A percentile compares a stretch with the other conserved stretches of the same genome.
Conservation (phyloP, 163 green algal genomes). For the Scenedesmus sp. region DNA sequence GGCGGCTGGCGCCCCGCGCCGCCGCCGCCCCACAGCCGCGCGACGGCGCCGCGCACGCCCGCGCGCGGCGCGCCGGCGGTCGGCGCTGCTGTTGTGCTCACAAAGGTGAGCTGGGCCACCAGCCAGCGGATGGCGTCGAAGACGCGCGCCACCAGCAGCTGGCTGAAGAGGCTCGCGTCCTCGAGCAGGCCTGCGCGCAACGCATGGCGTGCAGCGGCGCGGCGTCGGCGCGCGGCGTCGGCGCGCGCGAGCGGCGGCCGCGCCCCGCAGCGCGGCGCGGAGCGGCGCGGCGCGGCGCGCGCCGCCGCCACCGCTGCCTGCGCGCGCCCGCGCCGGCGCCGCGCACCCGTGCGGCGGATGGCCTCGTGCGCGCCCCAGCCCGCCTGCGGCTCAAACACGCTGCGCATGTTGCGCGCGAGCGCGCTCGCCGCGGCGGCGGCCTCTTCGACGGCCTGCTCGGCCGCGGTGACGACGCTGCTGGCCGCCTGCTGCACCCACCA, state of each 20-base stretch:
- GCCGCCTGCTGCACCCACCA: not conserved
- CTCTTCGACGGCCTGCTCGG: slow-evolving; percentile 36
- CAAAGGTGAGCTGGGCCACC: slow-evolving; percentile 7
- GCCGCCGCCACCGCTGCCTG: not conserved
- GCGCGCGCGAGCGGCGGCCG: too few relatives aligned
- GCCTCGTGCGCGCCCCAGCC: slow-evolving; percentile 38
- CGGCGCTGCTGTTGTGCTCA: slow-evolving; percentile 1
- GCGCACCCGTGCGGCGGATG: slow-evolving; percentile 32
- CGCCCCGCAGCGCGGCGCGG: too few relatives aligned
- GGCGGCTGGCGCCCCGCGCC: not conserved
- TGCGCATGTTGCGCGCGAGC: slow-evolving; percentile 28
- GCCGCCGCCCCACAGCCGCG: not conserved
- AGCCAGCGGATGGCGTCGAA: slow-evolving; percentile 43
- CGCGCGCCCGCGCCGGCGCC: not conserved
- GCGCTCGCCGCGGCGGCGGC: slow-evolving; percentile 27
- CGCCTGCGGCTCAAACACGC: slow-evolving; percentile 29
- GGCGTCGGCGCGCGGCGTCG: too few relatives aligned
- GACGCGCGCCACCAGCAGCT: slow-evolving; percentile 29
- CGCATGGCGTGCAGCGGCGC: not conserved
- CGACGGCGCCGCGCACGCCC: not conserved
- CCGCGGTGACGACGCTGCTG: not conserved
- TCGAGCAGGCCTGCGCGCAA: slow-evolving; percentile 25
- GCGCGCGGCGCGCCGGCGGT: not conserved
- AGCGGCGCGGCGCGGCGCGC: not conserved
- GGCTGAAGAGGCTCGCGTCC: slow-evolving; percentile 32